phyloP scores from a whole-genome alignment of 73 alveolate genomes.

The Paramecium primaurelia region DNA sequence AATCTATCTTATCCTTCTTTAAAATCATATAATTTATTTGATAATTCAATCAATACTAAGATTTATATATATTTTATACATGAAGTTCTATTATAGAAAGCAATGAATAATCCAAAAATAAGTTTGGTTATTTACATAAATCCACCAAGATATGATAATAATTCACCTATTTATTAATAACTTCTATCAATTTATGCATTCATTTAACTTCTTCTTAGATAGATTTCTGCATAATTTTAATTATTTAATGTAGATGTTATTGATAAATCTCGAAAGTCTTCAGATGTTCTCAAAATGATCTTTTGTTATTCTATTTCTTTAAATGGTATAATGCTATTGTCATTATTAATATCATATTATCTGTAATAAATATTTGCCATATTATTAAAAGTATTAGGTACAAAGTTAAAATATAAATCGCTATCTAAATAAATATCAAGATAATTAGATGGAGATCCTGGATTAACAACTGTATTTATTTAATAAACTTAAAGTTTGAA shows the following conservation, averaged over 20 bases:
- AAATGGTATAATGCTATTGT: not conserved
- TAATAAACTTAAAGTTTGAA: not conserved
- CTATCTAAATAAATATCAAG: not conserved
- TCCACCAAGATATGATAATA: constrained; percentile 5
- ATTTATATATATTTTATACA: not conserved
- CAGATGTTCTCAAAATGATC: not conserved
- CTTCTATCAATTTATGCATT: not conserved
- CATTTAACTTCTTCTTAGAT: not conserved
- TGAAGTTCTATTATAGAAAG: not conserved
- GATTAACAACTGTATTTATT: not conserved
- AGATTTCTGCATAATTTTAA: not conserved
- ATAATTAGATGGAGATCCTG: not conserved
- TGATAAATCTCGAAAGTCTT: constrained; percentile 24
- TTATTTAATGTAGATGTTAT: not conserved
- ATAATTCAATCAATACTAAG: not conserved
- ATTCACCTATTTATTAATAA: not conserved
- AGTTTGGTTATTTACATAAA: not conserved
- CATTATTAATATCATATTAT: not conserved
- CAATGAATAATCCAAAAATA: not conserved
- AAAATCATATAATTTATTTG: constrained; percentile 12
- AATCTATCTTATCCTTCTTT: not conserved
- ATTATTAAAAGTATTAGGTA: not conserved
- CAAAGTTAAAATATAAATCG: not conserved
- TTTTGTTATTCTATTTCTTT: not conserved
- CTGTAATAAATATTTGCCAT: not conserved